Base-by-base conservation (phyloP, 2,329 filamentous ascomycete genomes). In the Xylaria sp. region DNA sequence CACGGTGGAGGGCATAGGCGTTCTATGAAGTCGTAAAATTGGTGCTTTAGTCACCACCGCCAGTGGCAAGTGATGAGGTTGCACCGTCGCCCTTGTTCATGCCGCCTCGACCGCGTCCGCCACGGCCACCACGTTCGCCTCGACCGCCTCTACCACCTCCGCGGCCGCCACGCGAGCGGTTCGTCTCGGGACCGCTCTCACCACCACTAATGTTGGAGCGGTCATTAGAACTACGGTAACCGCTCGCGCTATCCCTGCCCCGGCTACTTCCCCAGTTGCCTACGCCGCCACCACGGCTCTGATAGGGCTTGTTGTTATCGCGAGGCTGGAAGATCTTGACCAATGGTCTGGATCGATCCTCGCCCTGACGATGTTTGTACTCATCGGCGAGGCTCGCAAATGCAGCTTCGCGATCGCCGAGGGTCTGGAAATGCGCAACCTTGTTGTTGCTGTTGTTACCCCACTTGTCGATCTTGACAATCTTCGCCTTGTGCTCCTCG, bases 181-280 rank as follows among this genome's bases (percentile, higher is more conserved):
- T 75, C 34, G 80, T 82, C 69, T 85, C 83, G 42, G 82, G 84
- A 65, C 85, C 87, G 70, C 86, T 88, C 61, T 90, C 88, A 64
- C 92, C 90, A 67, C 88, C 90, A 71, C 88, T 73, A 63, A 70
- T 65, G 13, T 68, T 56, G 44, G 71, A 86, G 61, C 87, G 92
- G 60, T 90, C 91, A 56, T 86, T 90, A 58, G 89, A 90, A 70
- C 91, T 95, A 67, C 91, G 87, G 78, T 96, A 96, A 61, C 91
- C 91, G 67, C 88, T 89, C 59, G 78, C 73, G 34, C 78, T 77
- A 53, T 85, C 84, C 56, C 88, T 84, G 52, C 89, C 82, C 65
- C 80, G 79, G 73, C 83, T 88, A 70, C 80, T 83, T 52, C 86
- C 86, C 85, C 85, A 88, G 67, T 80, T 87, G 52, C 85, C 85